phyloP scores from a whole-genome alignment of 371 early-diverging fungal species.

The Blyttiomyces sp. region DNA sequence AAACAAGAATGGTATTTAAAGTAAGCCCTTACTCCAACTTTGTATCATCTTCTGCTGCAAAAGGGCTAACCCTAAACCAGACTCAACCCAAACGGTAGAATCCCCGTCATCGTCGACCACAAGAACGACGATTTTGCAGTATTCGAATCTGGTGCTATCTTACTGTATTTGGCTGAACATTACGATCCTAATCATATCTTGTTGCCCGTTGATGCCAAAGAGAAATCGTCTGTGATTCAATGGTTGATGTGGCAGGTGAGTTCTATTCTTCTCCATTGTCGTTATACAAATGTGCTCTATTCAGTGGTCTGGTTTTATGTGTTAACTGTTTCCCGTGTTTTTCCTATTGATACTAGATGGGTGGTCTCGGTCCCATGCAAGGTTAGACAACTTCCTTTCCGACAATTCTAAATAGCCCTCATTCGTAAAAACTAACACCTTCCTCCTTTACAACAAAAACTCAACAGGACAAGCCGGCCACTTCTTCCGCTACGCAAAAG shows the following conservation, averaged over 20 bases:
- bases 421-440: neutral
- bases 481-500: slow-evolving; percentile 44
- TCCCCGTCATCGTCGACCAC: slow-evolving; percentile 48
- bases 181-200: slow-evolving; percentile 48
- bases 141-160: slow-evolving; percentile 53
- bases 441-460: neutral
- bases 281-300: too few species aligned
- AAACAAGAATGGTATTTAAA: slow-evolving; percentile 53
- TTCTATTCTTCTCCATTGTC: slow-evolving; percentile 25
- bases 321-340: neutral
- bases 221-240: slow-evolving; percentile 42
- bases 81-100: slow-evolving; percentile 54
- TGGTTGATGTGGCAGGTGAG: slow-evolving; percentile 51
- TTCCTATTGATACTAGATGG: slow-evolving; percentile 28
- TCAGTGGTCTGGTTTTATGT: neutral
- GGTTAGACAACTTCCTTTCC: too few species aligned
- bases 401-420: too few species aligned
- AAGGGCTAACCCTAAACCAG: neutral
- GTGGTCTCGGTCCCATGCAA: slow-evolving; percentile 40
- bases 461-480: slow-evolving; percentile 43
- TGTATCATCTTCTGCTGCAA: neutral
- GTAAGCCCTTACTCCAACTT: neutral
- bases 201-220: slow-evolving; percentile 39
- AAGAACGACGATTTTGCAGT: slow-evolving; percentile 42
- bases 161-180: slow-evolving; percentile 51